Conservation (phyloP, 257 asterid species). For the Misopates orontium region DNA sequence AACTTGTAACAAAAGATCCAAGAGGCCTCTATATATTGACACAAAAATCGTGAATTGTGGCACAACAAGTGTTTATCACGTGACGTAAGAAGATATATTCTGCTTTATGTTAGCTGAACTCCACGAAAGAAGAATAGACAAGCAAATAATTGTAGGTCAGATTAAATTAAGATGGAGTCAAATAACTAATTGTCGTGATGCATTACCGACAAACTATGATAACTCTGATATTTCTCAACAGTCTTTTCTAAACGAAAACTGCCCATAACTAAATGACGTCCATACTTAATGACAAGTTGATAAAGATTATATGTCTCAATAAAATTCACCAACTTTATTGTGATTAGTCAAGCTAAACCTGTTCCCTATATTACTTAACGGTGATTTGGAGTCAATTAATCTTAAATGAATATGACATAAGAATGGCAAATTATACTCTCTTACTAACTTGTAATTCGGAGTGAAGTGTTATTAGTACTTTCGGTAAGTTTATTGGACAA, state of each 20-base stretch:
- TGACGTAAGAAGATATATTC: constrained; percentile 27
- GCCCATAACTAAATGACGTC: constrained; percentile 42
- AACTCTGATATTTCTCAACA: constrained; percentile 29
- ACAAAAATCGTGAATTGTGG: neutral
- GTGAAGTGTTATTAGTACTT: neutral
- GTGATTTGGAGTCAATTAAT: constrained; percentile 17
- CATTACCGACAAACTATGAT: constrained; percentile 2
- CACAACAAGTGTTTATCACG: neutral
- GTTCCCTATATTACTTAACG: neutral
- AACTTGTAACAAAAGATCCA: no score
- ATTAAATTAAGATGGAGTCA: constrained; percentile 27
- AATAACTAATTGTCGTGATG: constrained; percentile 33
- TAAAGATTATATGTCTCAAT: constrained; percentile 11
- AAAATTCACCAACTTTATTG: constrained; percentile 26
- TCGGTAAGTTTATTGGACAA: neutral
- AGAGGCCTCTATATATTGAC: no score
- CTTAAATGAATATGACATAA: constrained; percentile 6
- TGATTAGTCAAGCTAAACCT: constrained; percentile 25
- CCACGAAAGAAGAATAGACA: constrained; percentile 31
- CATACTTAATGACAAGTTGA: constrained; percentile 36
- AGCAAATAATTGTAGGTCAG: constrained; percentile 17
- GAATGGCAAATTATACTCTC: no score
- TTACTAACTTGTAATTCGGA: no score
- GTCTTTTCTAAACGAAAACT: constrained; percentile 41
- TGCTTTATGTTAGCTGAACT: constrained; percentile 22